Base-by-base conservation (phyloP, 768 basidiomycete genomes). In the Omphalotus guepiniiformis region DNA sequence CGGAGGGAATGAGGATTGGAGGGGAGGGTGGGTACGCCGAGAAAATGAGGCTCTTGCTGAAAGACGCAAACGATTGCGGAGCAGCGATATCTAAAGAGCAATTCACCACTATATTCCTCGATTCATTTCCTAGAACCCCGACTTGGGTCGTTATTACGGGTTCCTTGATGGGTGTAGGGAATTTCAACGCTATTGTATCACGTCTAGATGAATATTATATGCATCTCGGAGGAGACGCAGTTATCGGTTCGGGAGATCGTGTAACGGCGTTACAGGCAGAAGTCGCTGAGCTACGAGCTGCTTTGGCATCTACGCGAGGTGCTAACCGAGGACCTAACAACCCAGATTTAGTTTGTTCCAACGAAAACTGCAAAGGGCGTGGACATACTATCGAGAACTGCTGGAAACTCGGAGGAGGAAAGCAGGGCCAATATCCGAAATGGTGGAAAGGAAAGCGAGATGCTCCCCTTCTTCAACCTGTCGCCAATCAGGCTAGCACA, bases 331-430 rank as follows among this genome's bases (percentile, higher is more conserved):
- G 30, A 32, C 12, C 16, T 6, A 13, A 8, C 8, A 13, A 35
- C 12, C 39, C 15, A 19, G 13, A 13, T 11, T n/a, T 7, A 11
- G 13, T 6, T 7, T n/a, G 40, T 19, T 12, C 11, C 8, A 45
- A 40, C 55, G 54, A 37, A 11, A 61, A 59, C 35, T 63, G 61
- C 45, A 25, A 44, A 7, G 6, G 19, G 2, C 5, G 15, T 11
- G 53, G 61, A 1, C 61, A 62, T 36, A 4, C 39, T 3, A 47
- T 27, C 11, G 41, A 35, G 9, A 43, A 60, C 19, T 63, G 61
- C 39, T 63, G 52, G 54, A 47, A 28, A 15, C 47, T 47, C 15
- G 61, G 61, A 2, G 59, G 61, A 19, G 61, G 61, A 2, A 62
- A 60, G 35, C 53, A 59, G 28, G 61, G 62, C 1, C 61, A 63